A percentile compares a stretch with the other conserved stretches of the same genome.
These are phyloP conservation scores for Tetrahymena thermophila DNA, from an alignment of 73 alveolate genomes.

Conservation along the genomic window DNA sequence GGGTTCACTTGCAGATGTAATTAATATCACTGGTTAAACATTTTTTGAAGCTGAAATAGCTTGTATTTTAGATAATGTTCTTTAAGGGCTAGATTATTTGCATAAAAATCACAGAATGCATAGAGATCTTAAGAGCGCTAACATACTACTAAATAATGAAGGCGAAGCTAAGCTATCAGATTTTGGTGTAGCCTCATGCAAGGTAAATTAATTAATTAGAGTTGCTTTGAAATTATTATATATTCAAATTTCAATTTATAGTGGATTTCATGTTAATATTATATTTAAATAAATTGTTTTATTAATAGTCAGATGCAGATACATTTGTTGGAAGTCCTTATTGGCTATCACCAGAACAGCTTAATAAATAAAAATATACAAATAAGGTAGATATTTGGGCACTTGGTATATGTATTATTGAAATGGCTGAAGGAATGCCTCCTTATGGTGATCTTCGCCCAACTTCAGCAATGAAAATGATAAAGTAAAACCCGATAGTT, in stretches of 20 bases:
- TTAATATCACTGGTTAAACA: not conserved
- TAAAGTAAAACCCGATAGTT: not conserved
- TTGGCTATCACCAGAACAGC: slow-evolving; percentile 51
- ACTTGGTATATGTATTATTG: slow-evolving; percentile 50
- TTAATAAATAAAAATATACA: not conserved
- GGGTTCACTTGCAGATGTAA: not conserved
- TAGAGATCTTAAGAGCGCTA: not conserved
- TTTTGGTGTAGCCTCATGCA: not conserved
- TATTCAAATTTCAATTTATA: not conserved
- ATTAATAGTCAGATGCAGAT: not conserved
- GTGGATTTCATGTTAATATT: too few relatives aligned
- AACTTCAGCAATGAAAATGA: not conserved
- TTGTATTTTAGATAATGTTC: not conserved
- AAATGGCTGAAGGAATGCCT: slow-evolving; percentile 39
- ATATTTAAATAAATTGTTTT: not conserved
- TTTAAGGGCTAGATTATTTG: not conserved
- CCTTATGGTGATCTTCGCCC: not conserved
- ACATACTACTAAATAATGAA: not conserved
- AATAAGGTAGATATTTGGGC: slow-evolving; percentile 49
- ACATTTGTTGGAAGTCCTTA: slow-evolving; percentile 43
- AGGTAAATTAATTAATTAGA: not conserved
- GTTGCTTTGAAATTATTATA: not conserved
- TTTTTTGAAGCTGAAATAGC: not conserved
- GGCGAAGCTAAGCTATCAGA: not conserved
- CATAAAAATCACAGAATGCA: not conserved